Percentiles rank a stretch among this genome's conserved stretches.
These are phyloP conservation scores for Neofusicoccum ribis DNA, from an alignment of 2,329 filamentous ascomycete species.

Conservation along the genomic window DNA sequence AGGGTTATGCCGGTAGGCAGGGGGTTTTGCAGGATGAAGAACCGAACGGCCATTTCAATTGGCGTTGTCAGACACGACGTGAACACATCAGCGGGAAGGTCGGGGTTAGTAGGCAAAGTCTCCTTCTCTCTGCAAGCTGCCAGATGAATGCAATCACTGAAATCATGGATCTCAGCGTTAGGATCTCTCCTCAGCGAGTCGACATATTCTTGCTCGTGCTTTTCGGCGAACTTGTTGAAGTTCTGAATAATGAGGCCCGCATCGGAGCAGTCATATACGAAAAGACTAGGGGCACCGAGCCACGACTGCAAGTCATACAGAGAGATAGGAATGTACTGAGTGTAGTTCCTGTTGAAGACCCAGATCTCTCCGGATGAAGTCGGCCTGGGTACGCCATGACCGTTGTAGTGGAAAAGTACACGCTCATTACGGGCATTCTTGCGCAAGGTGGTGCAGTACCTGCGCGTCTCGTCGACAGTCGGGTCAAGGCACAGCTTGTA, in stretches of 20 bases:
- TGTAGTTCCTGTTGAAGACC: constrained; percentile 99
- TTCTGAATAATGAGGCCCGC: constrained; percentile 94
- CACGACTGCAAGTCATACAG: constrained; percentile 93
- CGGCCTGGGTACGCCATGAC: constrained; percentile 93
- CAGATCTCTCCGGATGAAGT: constrained; percentile 96
- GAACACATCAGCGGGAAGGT: constrained; percentile 91
- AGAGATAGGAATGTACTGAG: constrained; percentile 96
- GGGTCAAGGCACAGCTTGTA: constrained; percentile 98
- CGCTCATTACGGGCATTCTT: constrained; percentile 94
- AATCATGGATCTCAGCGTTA: constrained; percentile 61
- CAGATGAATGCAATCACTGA: constrained; percentile 86
- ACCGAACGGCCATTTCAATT: constrained; percentile 95
- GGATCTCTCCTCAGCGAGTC: constrained; percentile 76
- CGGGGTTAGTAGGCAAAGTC: constrained; percentile 90
- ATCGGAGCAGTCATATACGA: constrained; percentile 97
- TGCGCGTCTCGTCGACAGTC: constrained; percentile 95
- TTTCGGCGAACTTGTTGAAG: constrained; percentile 91
- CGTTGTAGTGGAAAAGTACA: constrained; percentile 98
- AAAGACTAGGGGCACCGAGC: constrained; percentile 93
- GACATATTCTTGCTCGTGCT: constrained; percentile 86
- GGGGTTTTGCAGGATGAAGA: constrained; percentile 93
- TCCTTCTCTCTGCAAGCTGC: constrained; percentile 90
- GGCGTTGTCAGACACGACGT: constrained; percentile 94
- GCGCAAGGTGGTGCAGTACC: constrained; percentile 86
- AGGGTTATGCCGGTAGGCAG: constrained; percentile 67